Evolutionary conservation across 2,329 filamentous ascomycete species (phyloP).

Genomic region (Talaromyces sp.): DNA sequence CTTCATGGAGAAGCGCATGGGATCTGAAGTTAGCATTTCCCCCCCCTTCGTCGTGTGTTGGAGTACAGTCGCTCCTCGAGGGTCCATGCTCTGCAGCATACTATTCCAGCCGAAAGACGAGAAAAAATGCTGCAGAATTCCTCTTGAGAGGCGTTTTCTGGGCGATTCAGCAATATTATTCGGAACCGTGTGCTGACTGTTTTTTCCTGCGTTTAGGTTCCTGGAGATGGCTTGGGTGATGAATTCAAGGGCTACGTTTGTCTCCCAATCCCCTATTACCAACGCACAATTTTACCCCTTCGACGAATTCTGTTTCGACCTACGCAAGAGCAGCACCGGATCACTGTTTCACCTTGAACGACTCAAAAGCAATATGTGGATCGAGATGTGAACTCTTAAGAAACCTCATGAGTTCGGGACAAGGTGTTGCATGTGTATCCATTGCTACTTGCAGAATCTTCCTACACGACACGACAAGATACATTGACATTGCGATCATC

Average conservation of each 20-base stretch:
- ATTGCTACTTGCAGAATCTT: background rate
- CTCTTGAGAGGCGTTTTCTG: background rate
- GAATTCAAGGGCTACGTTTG: constrained; percentile 94
- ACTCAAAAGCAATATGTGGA: background rate
- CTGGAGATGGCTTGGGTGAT: constrained; percentile 90
- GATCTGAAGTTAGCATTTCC: constrained; percentile 45
- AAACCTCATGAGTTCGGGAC: background rate
- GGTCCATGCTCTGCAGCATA: background rate
- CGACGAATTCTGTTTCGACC: background rate
- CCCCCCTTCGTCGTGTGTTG: constrained; percentile 15
- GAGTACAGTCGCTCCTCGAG: constrained; percentile 9
- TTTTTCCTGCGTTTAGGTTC: constrained; percentile 52
- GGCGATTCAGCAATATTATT: background rate
- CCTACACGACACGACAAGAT: background rate
- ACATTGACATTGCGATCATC: background rate
- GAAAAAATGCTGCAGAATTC: constrained; percentile 12
- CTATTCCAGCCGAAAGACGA: constrained; percentile 4
- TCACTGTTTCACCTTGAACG: background rate
- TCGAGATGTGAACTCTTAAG: background rate
- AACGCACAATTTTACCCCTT: background rate
- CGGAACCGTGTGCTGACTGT: constrained; percentile 16
- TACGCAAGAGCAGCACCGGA: background rate
- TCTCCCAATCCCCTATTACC: constrained; percentile 1
- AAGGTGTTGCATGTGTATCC: background rate
- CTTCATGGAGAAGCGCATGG: constrained; percentile 97